Base-by-base conservation (phyloP, 1,284 basidiomycete species). In the Tilletia walkeri region DNA sequence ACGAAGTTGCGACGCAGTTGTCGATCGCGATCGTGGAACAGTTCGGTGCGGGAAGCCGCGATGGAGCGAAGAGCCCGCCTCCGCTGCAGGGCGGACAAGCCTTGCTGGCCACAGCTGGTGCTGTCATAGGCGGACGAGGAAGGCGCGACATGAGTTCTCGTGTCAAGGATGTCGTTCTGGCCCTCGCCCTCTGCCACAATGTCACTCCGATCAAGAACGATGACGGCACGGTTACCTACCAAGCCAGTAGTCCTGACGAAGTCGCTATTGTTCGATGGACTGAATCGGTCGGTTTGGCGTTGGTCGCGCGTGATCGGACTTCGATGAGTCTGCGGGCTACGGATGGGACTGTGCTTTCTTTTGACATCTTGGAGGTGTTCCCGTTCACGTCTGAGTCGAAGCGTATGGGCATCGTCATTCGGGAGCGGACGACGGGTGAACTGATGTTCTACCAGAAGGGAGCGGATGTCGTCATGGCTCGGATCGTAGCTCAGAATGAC, bases 221-320 rank as follows among this genome's bases (percentile, higher is more conserved):
- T 78, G 95, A 98, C 79, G 94, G 93, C 5, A 89, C 89, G 87
- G 80, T 96, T 54, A 96, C 95, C 0, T 99, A 99, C 82, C 95
- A 99, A 87, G 96, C 96, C 0, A 95, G 94, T 0, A 98, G 95
- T 0, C 96, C 96, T 0, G 96, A 99, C 81, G 96, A 99, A 86
- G 96, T 98, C 41, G 96, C 96, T 66, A 98, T 99, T 75, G 95
- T 99, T n/a, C 89, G 90, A 76, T 99, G 94, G 94, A 98, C 95
- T 1, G 91, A 94, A 78, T 94, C 93, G 0, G 91, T 99, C 71
- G 95, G 95, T 0, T 86, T 99, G 3, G 92, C 91, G 0, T 89
- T 99, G 30, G 88, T 90, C 12, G 90, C 90, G 77, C 91, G 96
- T 14, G 94, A 96, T 81, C 92, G 96, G 48, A 92, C 90, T 0